phyloP scores from a whole-genome alignment of 2,329 filamentous ascomycete species.

The Zasmidium angulare region DNA sequence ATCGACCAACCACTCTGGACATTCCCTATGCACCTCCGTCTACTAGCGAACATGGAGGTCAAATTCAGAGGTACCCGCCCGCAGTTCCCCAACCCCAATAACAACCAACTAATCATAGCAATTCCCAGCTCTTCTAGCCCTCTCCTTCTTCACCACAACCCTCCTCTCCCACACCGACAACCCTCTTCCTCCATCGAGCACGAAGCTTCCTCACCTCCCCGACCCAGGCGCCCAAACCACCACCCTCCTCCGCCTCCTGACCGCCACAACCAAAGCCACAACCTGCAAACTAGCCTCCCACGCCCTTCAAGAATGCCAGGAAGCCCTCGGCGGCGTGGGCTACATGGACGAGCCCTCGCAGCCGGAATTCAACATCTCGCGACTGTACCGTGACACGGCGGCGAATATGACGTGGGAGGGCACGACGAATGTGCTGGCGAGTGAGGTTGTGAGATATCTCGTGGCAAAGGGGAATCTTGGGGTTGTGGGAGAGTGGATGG shows the following conservation, averaged over 20 bases:
- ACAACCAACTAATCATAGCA: not conserved
- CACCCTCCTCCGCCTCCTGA: conserved; percentile 20
- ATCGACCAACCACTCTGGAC: conserved; percentile 14
- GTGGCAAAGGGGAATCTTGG: not conserved
- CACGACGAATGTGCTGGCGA: conserved; percentile 66
- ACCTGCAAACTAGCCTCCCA: conserved; percentile 16
- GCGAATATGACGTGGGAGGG: conserved; percentile 71
- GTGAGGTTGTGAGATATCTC: not conserved
- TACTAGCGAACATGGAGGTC: conserved; percentile 15
- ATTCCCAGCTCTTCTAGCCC: conserved; percentile 8
- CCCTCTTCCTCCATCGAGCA: conserved; percentile 3
- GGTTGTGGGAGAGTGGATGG: not conserved
- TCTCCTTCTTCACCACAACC: conserved; percentile 21
- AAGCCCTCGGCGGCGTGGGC: conserved; percentile 60
- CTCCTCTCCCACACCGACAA: conserved; percentile 21
- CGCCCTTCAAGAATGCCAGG: conserved; percentile 20
- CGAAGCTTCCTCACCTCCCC: conserved; percentile 4
- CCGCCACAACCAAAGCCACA: conserved; percentile 18
- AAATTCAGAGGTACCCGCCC: conserved; percentile 9
- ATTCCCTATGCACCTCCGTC: conserved; percentile 18
- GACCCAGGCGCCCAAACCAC: conserved; percentile 9
- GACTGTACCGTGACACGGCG: conserved; percentile 63
- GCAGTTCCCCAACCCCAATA: not conserved
- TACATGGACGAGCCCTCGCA: conserved; percentile 61
- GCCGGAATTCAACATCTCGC: conserved; percentile 64